A percentile compares a stretch with the other conserved stretches of the same genome.
These are phyloP conservation scores for Bullera alba DNA, from an alignment of 768 basidiomycete species.

Conservation along the genomic window DNA sequence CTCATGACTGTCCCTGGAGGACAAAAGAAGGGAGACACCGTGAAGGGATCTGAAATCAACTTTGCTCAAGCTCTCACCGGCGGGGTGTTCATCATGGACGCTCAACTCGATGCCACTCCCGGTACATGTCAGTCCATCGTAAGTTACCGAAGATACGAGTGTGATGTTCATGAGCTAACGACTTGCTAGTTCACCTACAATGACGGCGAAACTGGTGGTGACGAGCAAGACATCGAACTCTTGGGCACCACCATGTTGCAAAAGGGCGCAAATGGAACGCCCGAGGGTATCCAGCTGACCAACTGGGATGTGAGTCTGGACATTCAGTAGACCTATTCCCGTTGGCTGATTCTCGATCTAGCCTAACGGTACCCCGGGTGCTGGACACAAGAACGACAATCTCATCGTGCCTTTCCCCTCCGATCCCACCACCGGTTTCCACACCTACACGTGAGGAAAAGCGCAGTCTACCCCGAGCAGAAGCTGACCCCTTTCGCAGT, in stretches of 20 bases:
- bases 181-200: conserved; percentile 10
- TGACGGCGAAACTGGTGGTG: neutral
- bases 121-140: conserved; percentile 19
- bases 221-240: conserved; percentile 3
- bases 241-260: conserved; percentile 5
- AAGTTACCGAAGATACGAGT: conserved; percentile 2
- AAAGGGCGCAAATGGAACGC: neutral
- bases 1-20: conserved; percentile 11
- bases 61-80: neutral
- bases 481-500: neutral
- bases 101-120: conserved; percentile 7
- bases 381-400: conserved; percentile 2
- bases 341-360: neutral
- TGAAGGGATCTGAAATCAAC: conserved; percentile 10
- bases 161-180: neutral
- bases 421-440: conserved; percentile 10
- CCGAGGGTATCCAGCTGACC: conserved; percentile 15
- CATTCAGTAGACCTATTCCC: no score
- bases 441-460: conserved; percentile 11
- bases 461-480: neutral
- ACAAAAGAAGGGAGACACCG: conserved; percentile 2
- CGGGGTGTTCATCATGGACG: conserved; percentile 12
- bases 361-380: conserved; percentile 2
- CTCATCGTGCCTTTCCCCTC: conserved; percentile 9
- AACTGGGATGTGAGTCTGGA: conserved; percentile 14